phyloP scores from a whole-genome alignment of 1,284 basidiomycete genomes.

The Moesziomyces sp. region DNA sequence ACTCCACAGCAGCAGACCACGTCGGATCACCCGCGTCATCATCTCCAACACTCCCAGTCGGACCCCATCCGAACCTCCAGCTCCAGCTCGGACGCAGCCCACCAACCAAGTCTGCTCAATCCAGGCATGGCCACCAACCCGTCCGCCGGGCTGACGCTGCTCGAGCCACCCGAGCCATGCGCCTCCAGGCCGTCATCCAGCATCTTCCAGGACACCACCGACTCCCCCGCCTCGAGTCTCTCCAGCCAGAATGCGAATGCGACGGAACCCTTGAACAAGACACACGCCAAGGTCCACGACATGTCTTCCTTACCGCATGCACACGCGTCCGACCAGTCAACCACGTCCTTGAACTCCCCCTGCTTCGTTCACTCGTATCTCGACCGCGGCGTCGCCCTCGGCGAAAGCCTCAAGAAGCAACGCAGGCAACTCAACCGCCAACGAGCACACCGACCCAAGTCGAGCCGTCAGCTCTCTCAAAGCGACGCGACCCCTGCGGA shows the following conservation, averaged over 20 bases:
- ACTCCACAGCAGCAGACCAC: slow-evolving; percentile 1
- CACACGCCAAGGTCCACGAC: slow-evolving; percentile 47
- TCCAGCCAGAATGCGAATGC: slow-evolving; percentile 6
- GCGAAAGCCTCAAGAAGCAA: slow-evolving; percentile 47
- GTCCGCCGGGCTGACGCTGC: slow-evolving; percentile 28
- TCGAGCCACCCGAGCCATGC: slow-evolving; percentile 23
- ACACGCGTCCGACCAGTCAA: slow-evolving; percentile 15
- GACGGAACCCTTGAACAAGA: slow-evolving; percentile 26
- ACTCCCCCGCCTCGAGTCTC: slow-evolving; percentile 20
- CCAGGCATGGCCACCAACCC: slow-evolving; percentile 47
- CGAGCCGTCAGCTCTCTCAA: slow-evolving; percentile 11
- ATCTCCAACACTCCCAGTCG: slow-evolving; percentile 8
- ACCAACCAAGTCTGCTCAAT: slow-evolving; percentile 33
- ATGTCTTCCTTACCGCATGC: slow-evolving; percentile 34
- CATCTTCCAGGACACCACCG: slow-evolving; percentile 20
- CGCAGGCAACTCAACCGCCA: slow-evolving; percentile 34
- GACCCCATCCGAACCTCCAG: slow-evolving; percentile 20
- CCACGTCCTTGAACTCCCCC: slow-evolving; percentile 35
- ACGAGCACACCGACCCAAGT: slow-evolving; percentile 13
- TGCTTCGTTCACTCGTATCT: slow-evolving; percentile 60
- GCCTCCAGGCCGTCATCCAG: slow-evolving; percentile 17
- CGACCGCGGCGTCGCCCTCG: slow-evolving; percentile 46
- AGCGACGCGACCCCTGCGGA: slow-evolving; percentile 33
- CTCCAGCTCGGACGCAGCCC: slow-evolving; percentile 9
- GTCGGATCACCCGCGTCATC: slow-evolving; percentile 10